Conservation (phyloP, 495 filamentous ascomycete species). For the Lasiosphaeriaceae sp. region DNA sequence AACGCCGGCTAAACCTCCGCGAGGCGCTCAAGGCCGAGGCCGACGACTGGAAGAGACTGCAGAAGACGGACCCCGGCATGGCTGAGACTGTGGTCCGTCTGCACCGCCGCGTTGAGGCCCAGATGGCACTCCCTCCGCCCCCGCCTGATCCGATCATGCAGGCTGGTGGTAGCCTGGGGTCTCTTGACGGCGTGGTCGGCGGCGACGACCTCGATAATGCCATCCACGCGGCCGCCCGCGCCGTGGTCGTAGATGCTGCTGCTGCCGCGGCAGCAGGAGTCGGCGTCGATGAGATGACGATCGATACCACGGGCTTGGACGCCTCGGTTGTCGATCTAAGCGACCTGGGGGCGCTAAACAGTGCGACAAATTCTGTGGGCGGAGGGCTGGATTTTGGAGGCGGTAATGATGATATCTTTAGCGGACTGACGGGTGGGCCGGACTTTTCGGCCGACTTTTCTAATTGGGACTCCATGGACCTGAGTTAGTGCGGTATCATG, state of each 20-base stretch:
- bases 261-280: neutral
- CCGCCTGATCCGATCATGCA: constrained; percentile 24
- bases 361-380: constrained; percentile 10
- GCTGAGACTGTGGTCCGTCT: constrained; percentile 76
- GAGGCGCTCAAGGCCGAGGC: constrained; percentile 65
- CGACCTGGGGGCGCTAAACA: constrained; percentile 11
- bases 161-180: constrained; percentile 13
- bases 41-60: constrained; percentile 57
- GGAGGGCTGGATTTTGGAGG: constrained; percentile 29
- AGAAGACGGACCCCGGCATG: constrained; percentile 55
- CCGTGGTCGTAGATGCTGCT: constrained; percentile 1
- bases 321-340: constrained; percentile 18
- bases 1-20: constrained; percentile 49
- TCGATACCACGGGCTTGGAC: constrained; percentile 24
- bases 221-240: constrained; percentile 27
- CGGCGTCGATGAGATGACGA: constrained; percentile 25
- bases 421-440: constrained; percentile 24
- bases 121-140: constrained; percentile 35
- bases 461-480: constrained; percentile 14
- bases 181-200: constrained; percentile 12
- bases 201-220: constrained; percentile 25
- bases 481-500: constrained; percentile 5
- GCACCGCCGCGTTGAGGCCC: constrained; percentile 67
- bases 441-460: constrained; percentile 15
- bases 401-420: constrained; percentile 34